A percentile compares a stretch with the other conserved stretches of the same genome.
These are phyloP conservation scores for Pleurotus salmoneostramineus DNA, from an alignment of 768 basidiomycete species.

Conservation along the genomic window DNA sequence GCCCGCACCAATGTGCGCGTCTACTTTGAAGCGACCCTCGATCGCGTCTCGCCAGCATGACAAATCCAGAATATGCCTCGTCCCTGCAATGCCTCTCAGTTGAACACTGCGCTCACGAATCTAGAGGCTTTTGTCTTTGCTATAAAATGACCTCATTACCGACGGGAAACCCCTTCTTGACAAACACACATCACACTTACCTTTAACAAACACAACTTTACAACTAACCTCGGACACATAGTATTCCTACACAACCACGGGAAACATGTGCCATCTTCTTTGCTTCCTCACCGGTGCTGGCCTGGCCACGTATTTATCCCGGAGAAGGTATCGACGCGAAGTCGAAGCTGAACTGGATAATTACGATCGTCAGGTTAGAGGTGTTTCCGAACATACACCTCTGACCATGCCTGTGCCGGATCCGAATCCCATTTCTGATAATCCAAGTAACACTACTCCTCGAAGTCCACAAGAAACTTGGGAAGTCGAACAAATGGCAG, in stretches of 20 bases:
- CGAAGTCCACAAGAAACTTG: not conserved
- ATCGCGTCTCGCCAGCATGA: too few species aligned
- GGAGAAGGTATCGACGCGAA: not conserved
- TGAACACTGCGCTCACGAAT: not conserved
- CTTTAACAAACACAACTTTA: not conserved
- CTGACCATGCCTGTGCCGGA: not conserved
- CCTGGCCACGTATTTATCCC: conserved; percentile 2
- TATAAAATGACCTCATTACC: not conserved
- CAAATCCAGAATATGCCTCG: too few species aligned
- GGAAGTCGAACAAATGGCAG: not conserved
- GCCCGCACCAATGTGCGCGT: too few species aligned
- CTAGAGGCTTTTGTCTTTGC: not conserved
- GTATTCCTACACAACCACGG: not conserved
- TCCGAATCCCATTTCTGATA: not conserved
- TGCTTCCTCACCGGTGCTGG: conserved; percentile 13
- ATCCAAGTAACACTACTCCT: not conserved
- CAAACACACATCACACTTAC: too few species aligned
- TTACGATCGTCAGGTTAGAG: not conserved
- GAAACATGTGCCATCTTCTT: conserved; percentile 8
- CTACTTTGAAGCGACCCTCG: too few species aligned
- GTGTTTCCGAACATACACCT: not conserved
- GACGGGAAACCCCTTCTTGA: not conserved
- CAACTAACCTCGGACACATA: not conserved
- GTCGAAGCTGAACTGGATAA: not conserved
- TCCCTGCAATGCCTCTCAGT: too few species aligned